These are phyloP conservation scores for Eurotiales sp. DNA, from an alignment of 2,329 filamentous ascomycete genomes.

Conservation along the genomic window DNA sequence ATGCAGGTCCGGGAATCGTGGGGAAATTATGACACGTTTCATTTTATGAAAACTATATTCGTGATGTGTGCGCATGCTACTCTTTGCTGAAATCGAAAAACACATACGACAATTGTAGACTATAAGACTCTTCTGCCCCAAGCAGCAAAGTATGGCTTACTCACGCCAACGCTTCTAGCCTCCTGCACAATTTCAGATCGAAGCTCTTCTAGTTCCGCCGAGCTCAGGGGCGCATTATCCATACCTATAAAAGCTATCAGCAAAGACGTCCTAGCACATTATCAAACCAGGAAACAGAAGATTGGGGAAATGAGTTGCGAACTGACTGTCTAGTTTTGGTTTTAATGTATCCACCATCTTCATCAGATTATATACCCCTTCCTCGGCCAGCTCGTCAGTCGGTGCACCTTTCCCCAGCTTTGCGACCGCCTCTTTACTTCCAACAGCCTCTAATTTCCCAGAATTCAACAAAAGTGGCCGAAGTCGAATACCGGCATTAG, in stretches of 20 bases:
- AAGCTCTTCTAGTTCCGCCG: background rate
- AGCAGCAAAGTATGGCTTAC: constrained; percentile 5
- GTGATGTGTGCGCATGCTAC: too few relatives aligned
- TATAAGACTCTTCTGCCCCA: background rate
- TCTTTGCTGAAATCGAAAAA: too few relatives aligned
- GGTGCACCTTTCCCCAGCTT: constrained; percentile 2
- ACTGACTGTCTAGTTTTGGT: constrained; percentile 7
- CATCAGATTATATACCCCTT: constrained; percentile 5
- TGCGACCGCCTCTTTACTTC: constrained; percentile 1
- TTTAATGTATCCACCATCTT: constrained; percentile 10
- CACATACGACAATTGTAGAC: too few relatives aligned
- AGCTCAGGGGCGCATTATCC: background rate
- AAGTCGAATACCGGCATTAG: constrained; percentile 1
- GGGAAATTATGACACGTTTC: too few relatives aligned
- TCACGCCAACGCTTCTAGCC: background rate
- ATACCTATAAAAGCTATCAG: background rate
- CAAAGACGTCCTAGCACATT: background rate
- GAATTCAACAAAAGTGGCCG: background rate
- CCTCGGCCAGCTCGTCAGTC: background rate
- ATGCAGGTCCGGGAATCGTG: too few relatives aligned
- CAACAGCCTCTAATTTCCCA: background rate
- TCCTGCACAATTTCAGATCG: constrained; percentile 3
- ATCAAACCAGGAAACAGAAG: background rate
- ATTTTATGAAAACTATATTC: too few relatives aligned
- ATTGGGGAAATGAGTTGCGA: too few relatives aligned